phyloP scores from a whole-genome alignment of 306 rosid genomes.

The Alnus glutinosa region DNA sequence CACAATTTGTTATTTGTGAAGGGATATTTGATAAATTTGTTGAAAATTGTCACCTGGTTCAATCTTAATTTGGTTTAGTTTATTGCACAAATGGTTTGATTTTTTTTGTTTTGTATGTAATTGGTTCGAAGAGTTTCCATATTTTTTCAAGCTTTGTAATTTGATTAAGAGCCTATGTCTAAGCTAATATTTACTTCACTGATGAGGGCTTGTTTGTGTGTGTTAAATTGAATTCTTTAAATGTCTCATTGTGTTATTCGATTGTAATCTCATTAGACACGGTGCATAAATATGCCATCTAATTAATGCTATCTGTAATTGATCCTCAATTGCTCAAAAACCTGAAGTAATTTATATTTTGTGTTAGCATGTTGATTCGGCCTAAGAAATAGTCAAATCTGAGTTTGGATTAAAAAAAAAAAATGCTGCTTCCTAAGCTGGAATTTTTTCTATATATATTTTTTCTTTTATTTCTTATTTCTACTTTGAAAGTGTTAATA shows the following conservation, averaged over 20 bases:
- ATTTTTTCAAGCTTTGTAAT: background rate
- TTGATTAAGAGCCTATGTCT: background rate
- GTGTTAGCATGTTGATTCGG: background rate
- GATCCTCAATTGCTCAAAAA: background rate
- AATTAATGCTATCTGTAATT: background rate
- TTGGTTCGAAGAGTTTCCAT: background rate
- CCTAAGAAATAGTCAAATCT: background rate
- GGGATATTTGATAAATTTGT: conserved; percentile 3
- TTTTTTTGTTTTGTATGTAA: background rate
- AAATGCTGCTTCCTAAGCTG: no score
- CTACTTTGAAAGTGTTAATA: background rate
- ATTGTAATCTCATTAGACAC: background rate
- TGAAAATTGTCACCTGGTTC: conserved; percentile 4
- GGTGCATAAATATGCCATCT: background rate
- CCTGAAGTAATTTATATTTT: background rate
- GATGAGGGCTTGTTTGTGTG: background rate
- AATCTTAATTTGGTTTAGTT: background rate
- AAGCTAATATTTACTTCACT: background rate
- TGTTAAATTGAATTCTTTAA: background rate
- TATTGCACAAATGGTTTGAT: background rate
- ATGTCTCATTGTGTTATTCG: background rate
- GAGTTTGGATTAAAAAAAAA: no score
- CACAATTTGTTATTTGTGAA: background rate
- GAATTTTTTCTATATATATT: no score
- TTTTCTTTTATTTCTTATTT: no score